These are phyloP conservation scores for Sporothrix mexicana DNA, from an alignment of 2,329 filamentous ascomycete genomes.

Conservation along the genomic window DNA sequence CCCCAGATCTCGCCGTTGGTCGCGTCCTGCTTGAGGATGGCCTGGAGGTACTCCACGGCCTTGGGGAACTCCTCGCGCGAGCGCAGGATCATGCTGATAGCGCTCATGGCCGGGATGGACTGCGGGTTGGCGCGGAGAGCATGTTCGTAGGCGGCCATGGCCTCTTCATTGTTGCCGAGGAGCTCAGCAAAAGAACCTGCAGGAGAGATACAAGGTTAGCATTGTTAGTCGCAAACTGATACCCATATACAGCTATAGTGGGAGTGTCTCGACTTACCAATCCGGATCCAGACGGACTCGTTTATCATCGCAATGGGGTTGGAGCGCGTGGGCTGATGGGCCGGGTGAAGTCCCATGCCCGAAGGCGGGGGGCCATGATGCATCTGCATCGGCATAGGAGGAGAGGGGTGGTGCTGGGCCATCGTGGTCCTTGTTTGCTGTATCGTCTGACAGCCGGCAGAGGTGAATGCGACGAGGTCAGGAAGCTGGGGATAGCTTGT, in stretches of 20 bases:
- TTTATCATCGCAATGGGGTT: conserved; percentile 73
- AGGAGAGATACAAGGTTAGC: conserved; percentile 1
- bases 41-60: conserved; percentile 90
- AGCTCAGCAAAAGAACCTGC: conserved; percentile 84
- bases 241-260: not conserved
- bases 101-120: conserved; percentile 90
- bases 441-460: conserved; percentile 29
- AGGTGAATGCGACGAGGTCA: conserved; percentile 31
- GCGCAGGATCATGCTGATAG: conserved; percentile 88
- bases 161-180: conserved; percentile 86
- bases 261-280: conserved; percentile 67
- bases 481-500: not conserved
- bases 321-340: conserved; percentile 68
- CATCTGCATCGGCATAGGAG: conserved; percentile 75
- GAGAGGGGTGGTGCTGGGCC: conserved; percentile 81
- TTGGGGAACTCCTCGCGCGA: conserved; percentile 93
- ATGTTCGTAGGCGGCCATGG: conserved; percentile 87
- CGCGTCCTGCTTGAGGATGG: conserved; percentile 85
- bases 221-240: not conserved
- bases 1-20: conserved; percentile 97
- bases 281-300: conserved; percentile 88
- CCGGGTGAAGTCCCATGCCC: conserved; percentile 36
- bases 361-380: conserved; percentile 60
- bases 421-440: conserved; percentile 49
- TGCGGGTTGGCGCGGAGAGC: conserved; percentile 85